These are phyloP conservation scores for Rubroboletus pulcherrimus DNA, from an alignment of 768 basidiomycete species.

Conservation along the genomic window DNA sequence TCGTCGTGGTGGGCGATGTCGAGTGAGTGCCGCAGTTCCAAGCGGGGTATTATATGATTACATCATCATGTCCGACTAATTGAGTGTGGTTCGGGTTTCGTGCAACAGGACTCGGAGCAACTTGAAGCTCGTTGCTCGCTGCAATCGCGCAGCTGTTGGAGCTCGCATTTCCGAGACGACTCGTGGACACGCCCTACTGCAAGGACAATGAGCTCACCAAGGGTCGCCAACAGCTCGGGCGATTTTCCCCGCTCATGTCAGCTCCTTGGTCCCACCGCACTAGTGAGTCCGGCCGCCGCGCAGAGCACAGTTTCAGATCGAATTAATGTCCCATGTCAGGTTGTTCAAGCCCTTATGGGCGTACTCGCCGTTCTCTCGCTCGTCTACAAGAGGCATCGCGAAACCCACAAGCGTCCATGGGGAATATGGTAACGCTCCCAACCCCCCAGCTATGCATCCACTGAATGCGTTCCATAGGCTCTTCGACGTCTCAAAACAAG, in stretches of 20 bases:
- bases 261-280: conserved; percentile 46
- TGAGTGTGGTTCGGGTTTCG: background rate
- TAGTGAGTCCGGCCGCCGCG: conserved; percentile 29
- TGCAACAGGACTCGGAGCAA: background rate
- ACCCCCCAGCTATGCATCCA: background rate
- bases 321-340: conserved; percentile 34
- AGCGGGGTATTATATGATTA: conserved; percentile 10
- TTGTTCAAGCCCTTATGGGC: conserved; percentile 88
- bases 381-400: conserved; percentile 84
- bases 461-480: conserved; percentile 48
- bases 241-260: conserved; percentile 38
- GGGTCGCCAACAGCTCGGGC: conserved; percentile 6
- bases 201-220: conserved; percentile 12
- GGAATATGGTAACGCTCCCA: conserved; percentile 68
- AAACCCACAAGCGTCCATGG: conserved; percentile 85
- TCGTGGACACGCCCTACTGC: background rate
- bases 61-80: conserved; percentile 11
- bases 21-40: background rate
- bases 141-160: background rate
- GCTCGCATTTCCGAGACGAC: background rate
- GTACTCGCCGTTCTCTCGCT: conserved; percentile 83
- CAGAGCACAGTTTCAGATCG: background rate
- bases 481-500: conserved; percentile 92
- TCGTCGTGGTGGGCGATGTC: background rate
- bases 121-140: background rate